Evolutionary conservation across 768 basidiomycete genomes (phyloP).

Genomic region (Boletus sensibilis): DNA sequence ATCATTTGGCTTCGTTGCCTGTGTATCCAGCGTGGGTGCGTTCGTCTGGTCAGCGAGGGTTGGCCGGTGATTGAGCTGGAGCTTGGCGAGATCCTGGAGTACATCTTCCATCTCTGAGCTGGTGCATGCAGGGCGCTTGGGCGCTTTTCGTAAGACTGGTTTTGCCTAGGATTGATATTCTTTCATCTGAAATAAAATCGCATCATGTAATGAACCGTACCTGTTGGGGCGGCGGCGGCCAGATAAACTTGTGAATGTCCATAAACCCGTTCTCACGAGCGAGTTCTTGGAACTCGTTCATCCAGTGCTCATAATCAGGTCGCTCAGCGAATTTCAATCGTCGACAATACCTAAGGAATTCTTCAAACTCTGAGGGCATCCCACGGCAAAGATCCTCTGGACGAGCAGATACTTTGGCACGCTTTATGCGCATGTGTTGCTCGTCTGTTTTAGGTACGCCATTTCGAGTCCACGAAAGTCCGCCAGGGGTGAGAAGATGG

Average conservation of each 20-base stretch:
- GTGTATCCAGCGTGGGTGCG: slow-evolving; percentile 30
- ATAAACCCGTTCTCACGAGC: slow-evolving; percentile 58
- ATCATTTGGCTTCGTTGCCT: slow-evolving; percentile 32
- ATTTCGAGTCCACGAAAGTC: slow-evolving; percentile 75
- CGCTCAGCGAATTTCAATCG: slow-evolving; percentile 64
- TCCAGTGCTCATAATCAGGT: slow-evolving; percentile 69
- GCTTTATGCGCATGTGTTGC: slow-evolving; percentile 61
- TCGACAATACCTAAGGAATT: slow-evolving; percentile 71
- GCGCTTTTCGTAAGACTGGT: slow-evolving; percentile 21
- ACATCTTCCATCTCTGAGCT: slow-evolving; percentile 52
- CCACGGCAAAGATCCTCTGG: slow-evolving; percentile 70
- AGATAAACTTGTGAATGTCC: slow-evolving; percentile 60
- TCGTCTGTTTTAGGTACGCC: slow-evolving; percentile 72
- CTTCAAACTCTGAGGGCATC: slow-evolving; percentile 70
- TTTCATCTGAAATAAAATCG: not conserved
- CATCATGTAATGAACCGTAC: slow-evolving; percentile 16
- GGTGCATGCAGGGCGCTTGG: slow-evolving; percentile 26
- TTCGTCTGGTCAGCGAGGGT: slow-evolving; percentile 54
- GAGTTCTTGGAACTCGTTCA: slow-evolving; percentile 61
- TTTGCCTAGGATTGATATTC: slow-evolving; percentile 26
- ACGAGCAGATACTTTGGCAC: slow-evolving; percentile 57
- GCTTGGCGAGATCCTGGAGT: slow-evolving; percentile 56
- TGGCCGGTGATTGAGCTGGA: slow-evolving; percentile 53
- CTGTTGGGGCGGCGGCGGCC: slow-evolving; percentile 59
- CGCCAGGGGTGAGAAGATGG: slow-evolving; percentile 73